Evolutionary conservation across 495 filamentous ascomycete species (phyloP).

Genomic region (Choiromyces venosus): DNA sequence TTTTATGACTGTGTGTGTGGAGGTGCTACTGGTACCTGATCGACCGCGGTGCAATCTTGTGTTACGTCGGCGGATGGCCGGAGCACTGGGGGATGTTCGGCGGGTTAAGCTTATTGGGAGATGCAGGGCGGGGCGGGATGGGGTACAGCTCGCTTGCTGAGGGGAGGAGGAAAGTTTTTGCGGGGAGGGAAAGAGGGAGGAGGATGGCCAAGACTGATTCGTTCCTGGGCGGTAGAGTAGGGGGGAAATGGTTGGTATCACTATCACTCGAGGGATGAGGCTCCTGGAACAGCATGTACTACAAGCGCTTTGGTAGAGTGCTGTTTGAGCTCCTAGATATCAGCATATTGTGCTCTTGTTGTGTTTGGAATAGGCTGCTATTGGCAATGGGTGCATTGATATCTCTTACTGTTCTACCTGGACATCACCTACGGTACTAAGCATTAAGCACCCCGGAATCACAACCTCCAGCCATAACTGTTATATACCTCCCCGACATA

Average conservation of each 20-base stretch:
- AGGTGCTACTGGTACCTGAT: neutral
- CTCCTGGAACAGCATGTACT: neutral
- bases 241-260: neutral
- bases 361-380: neutral
- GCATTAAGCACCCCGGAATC: neutral
- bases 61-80: neutral
- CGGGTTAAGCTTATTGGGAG: neutral
- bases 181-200: too few species aligned
- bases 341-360: neutral
- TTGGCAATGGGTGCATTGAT: neutral
- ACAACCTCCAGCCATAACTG: neutral
- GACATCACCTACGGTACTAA: neutral
- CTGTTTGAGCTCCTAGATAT: neutral
- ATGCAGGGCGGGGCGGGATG: neutral
- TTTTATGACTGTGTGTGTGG: neutral
- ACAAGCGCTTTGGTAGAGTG: slow-evolving; percentile 1
- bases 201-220: too few species aligned
- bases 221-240: too few species aligned
- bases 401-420: neutral
- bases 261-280: neutral
- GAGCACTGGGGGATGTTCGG: neutral
- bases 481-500: neutral
- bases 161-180: neutral
- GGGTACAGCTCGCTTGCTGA: neutral
- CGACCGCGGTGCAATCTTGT: neutral